Conservation (phyloP, 2,329 filamentous ascomycete species). For the Venturia effusa region DNA sequence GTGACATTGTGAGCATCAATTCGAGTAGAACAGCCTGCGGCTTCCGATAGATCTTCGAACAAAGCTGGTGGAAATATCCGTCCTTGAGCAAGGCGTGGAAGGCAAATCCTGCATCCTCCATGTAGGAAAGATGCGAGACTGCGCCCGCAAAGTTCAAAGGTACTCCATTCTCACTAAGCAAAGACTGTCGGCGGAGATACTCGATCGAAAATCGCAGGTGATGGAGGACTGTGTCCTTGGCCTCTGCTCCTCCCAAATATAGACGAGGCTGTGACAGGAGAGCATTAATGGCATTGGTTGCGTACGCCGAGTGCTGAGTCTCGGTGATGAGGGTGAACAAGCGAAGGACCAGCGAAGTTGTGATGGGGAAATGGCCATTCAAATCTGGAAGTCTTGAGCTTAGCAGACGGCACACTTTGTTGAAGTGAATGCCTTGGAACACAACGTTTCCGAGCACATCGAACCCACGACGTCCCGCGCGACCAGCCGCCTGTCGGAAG, state of each 20-base stretch:
- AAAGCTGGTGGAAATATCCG: conserved; percentile 59
- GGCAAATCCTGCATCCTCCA: conserved; percentile 63
- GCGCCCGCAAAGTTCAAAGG: conserved; percentile 64
- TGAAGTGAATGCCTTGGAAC: conserved; percentile 53
- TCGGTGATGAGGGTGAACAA: conserved; percentile 56
- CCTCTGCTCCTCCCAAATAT: conserved; percentile 58
- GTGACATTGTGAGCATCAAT: conserved; percentile 57
- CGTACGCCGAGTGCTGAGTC: conserved; percentile 52
- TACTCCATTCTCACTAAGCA: conserved; percentile 49
- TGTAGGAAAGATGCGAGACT: conserved; percentile 65
- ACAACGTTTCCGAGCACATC: conserved; percentile 73
- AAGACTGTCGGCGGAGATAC: conserved; percentile 58
- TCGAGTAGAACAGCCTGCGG: conserved; percentile 41
- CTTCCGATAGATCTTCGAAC: conserved; percentile 42
- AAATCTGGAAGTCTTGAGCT: conserved; percentile 64
- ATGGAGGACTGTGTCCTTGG: conserved; percentile 60
- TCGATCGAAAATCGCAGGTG: conserved; percentile 74
- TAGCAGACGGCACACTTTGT: conserved; percentile 57
- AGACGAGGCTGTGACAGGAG: conserved; percentile 59
- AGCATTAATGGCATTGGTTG: conserved; percentile 51
- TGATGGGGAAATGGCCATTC: conserved; percentile 68
- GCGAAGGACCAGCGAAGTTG: conserved; percentile 59
- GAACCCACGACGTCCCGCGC: conserved; percentile 70
- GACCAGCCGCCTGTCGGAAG: conserved; percentile 65
- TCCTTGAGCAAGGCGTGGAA: conserved; percentile 64